Percentiles rank a stretch among this genome's conserved stretches.
phyloP scores from a whole-genome alignment of 140 eudicot genomes.

The Stevia rebaudiana region DNA sequence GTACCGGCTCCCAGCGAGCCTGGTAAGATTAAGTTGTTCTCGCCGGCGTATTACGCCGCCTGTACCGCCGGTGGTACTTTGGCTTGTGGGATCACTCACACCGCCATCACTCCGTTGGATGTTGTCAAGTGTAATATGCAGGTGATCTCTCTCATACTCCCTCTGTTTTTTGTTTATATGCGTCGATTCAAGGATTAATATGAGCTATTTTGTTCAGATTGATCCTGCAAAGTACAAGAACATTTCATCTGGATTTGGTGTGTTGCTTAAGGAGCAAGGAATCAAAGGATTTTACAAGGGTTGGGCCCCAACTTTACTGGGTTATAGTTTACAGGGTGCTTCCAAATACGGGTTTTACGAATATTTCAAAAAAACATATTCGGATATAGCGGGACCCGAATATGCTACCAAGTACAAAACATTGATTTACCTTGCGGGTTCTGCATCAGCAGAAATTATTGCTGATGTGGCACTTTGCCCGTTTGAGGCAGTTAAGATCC shows the following conservation, averaged over 20 bases:
- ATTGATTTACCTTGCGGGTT: conserved; percentile 71
- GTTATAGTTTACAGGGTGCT: conserved; percentile 40
- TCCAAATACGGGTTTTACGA: conserved; percentile 40
- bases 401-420: conserved; percentile 74
- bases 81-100: too few relatives aligned
- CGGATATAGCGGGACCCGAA: conserved; percentile 85
- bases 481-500: conserved; percentile 86
- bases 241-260: conserved; percentile 27
- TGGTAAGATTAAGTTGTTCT: too few relatives aligned
- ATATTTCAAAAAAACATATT: conserved; percentile 60
- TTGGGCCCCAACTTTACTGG: conserved; percentile 45
- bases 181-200: too few relatives aligned
- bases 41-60: too few relatives aligned
- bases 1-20: too few relatives aligned
- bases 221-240: conserved; percentile 43
- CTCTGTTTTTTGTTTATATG: too few relatives aligned
- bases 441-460: conserved; percentile 75
- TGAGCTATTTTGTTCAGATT: conserved; percentile 63
- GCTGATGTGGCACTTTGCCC: conserved; percentile 86
- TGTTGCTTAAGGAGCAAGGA: conserved; percentile 32
- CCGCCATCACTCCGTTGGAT: too few relatives aligned
- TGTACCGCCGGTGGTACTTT: too few relatives aligned
- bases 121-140: too few relatives aligned
- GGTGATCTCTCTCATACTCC: too few relatives aligned
- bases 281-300: conserved; percentile 62